These are phyloP conservation scores for Aethionema arabicum DNA, from an alignment of 345 rosid genomes.

Conservation along the genomic window DNA sequence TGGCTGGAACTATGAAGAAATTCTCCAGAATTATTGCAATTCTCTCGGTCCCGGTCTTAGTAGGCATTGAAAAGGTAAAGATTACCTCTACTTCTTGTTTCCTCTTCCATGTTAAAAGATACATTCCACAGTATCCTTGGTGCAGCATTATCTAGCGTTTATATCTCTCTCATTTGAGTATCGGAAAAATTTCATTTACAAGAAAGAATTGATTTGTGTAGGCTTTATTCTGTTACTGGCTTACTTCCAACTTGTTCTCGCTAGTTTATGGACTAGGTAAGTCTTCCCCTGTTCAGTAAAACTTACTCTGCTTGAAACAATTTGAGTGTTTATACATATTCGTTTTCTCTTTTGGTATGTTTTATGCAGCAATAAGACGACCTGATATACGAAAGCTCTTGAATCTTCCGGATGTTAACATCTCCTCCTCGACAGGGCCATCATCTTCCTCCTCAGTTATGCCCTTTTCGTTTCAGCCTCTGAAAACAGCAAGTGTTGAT, in stretches of 20 bases:
- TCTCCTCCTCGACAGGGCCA: slow-evolving; percentile 29
- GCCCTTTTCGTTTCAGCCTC: slow-evolving; percentile 34
- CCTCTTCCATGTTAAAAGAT: slow-evolving; percentile 2
- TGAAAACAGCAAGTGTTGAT: slow-evolving; percentile 25
- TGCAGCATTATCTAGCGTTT: slow-evolving; percentile 1
- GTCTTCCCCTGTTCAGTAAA: slow-evolving; percentile 16
- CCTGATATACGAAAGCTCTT: slow-evolving; percentile 46
- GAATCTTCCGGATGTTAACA: slow-evolving; percentile 34
- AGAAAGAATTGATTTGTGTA: slow-evolving; percentile 15
- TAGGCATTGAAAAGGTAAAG: slow-evolving; percentile 48
- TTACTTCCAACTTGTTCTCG: slow-evolving; percentile 51
- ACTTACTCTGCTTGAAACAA: slow-evolving; percentile 5
- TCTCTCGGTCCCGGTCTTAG: slow-evolving; percentile 52
- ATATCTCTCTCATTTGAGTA: not conserved
- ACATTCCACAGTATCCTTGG: not conserved
- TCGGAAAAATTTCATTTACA: not conserved
- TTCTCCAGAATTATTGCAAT: slow-evolving; percentile 53
- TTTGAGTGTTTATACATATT: slow-evolving; percentile 11
- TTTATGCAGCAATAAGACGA: slow-evolving; percentile 38
- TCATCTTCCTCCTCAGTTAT: slow-evolving; percentile 28
- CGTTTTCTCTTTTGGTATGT: slow-evolving; percentile 9
- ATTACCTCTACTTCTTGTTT: not conserved
- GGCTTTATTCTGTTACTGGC: slow-evolving; percentile 58
- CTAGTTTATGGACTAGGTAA: slow-evolving; percentile 46
- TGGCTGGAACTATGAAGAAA: slow-evolving; percentile 60